Conservation (phyloP, 2,329 filamentous ascomycete species). For the Sporothrix phasma region DNA sequence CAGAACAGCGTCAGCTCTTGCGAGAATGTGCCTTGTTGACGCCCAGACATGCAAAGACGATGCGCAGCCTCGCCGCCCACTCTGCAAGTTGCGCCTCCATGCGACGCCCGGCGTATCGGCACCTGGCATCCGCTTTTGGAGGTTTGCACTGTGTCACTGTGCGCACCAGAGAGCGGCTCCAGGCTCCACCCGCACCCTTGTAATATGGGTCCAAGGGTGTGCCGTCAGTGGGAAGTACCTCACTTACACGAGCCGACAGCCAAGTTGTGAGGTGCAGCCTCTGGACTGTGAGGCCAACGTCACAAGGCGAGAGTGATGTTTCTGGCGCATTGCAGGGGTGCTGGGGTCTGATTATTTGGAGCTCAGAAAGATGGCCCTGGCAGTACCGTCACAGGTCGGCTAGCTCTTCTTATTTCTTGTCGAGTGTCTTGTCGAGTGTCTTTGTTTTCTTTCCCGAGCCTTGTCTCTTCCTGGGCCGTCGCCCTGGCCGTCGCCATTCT, state of each 20-base stretch:
- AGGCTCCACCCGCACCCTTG: background rate
- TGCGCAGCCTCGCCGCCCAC: slow-evolving; percentile 8
- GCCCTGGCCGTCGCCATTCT: no score
- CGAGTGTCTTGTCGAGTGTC: background rate
- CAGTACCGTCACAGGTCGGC: background rate
- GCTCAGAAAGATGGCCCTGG: background rate
- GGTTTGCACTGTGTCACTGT: background rate
- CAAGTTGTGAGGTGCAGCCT: background rate
- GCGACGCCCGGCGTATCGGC: no score
- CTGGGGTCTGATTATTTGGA: background rate
- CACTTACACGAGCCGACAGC: background rate
- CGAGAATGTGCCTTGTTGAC: slow-evolving; percentile 9
- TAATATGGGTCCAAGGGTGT: background rate
- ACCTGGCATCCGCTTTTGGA: background rate
- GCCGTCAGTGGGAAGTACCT: slow-evolving; percentile 1
- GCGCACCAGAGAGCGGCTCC: background rate
- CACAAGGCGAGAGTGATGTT: background rate
- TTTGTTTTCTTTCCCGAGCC: background rate
- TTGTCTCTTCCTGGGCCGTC: background rate
- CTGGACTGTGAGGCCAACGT: background rate
- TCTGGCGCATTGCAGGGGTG: background rate
- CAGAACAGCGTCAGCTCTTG: background rate
- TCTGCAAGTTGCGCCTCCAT: background rate
- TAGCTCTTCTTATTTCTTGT: background rate
- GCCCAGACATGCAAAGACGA: background rate